Evolutionary conservation across 2,329 filamentous ascomycete genomes (phyloP).

Genomic region (Geosmithia morbida): DNA sequence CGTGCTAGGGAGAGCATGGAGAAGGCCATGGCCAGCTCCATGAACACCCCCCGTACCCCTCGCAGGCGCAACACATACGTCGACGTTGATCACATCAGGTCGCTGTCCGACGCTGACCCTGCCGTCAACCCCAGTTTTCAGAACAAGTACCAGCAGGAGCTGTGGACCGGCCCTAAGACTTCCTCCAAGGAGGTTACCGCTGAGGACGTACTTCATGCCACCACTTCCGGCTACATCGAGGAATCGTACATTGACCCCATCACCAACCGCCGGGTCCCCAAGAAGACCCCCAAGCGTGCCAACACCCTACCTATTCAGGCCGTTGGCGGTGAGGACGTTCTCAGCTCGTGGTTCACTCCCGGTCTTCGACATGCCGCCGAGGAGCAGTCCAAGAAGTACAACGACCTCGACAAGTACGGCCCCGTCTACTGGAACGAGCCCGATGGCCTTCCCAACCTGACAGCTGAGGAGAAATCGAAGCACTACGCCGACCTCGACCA

Average conservation of each 20-base stretch:
- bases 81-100: not conserved
- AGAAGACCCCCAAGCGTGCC: constrained; percentile 7
- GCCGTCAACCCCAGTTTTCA: not conserved
- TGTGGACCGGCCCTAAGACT: constrained; percentile 5
- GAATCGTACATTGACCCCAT: constrained; percentile 36
- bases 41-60: not conserved
- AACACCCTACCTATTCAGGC: constrained; percentile 2
- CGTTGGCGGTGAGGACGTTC: constrained; percentile 9
- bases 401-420: constrained; percentile 12
- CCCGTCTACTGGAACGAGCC: constrained; percentile 19
- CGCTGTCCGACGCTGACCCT: not conserved
- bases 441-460: constrained; percentile 12
- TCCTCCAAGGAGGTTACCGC: constrained; percentile 7
- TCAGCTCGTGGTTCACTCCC: constrained; percentile 1
- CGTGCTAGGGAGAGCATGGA: not conserved
- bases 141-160: not conserved
- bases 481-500: constrained; percentile 13
- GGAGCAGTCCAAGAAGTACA: constrained; percentile 20
- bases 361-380: constrained; percentile 5
- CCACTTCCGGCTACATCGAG: constrained; percentile 7
- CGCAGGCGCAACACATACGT: not conserved
- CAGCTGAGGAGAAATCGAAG: constrained; percentile 18
- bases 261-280: constrained; percentile 36
- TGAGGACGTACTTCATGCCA: constrained; percentile 10
- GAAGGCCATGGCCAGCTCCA: not conserved